These are phyloP conservation scores for Linum lewisii DNA, from an alignment of 345 rosid species.

Conservation along the genomic window DNA sequence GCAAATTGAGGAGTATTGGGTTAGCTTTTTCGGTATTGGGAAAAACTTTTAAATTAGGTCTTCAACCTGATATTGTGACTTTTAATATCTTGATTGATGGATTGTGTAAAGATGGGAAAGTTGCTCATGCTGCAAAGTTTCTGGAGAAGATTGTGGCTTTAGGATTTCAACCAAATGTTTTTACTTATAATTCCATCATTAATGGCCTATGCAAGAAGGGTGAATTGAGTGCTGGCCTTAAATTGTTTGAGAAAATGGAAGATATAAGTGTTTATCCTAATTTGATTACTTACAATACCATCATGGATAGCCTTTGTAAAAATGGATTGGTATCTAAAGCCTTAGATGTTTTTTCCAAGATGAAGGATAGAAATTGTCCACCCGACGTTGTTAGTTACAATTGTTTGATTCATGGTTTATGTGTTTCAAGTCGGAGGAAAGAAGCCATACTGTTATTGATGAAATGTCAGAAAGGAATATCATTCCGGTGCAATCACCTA, in stretches of 20 bases:
- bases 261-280: slow-evolving; percentile 10
- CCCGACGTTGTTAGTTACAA: slow-evolving; percentile 25
- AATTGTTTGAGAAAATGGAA: background rate
- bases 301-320: slow-evolving; percentile 28
- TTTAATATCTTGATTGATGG: background rate
- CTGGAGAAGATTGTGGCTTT: background rate
- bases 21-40: background rate
- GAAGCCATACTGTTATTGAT: background rate
- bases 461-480: background rate
- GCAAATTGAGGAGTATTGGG: background rate
- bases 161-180: background rate
- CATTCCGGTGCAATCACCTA: background rate
- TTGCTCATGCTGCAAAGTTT: background rate
- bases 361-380: slow-evolving; percentile 13
- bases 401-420: slow-evolving; percentile 15
- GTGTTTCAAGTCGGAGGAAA: background rate
- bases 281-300: slow-evolving; percentile 12
- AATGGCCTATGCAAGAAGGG: background rate
- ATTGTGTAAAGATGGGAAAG: slow-evolving; percentile 4
- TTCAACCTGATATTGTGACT: background rate
- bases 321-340: slow-evolving; percentile 18
- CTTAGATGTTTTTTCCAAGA: slow-evolving; percentile 11
- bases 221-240: background rate
- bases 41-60: background rate
- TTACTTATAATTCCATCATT: background rate